Evolutionary conservation across 2,329 filamentous ascomycete species (phyloP).

Genomic region (Aspergillus sp.): DNA sequence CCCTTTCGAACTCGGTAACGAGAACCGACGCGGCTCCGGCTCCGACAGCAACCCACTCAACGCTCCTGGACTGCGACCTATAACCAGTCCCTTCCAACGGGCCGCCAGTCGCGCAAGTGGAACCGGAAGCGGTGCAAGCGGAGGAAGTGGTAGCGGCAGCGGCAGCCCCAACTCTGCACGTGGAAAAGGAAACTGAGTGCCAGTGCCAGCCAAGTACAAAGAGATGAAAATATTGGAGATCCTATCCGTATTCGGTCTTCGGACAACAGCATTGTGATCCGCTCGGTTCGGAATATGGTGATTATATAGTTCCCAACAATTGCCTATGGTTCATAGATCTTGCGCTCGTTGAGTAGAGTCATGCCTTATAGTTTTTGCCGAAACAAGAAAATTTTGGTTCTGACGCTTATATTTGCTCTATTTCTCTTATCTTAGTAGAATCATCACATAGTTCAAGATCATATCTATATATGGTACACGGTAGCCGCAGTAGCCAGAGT

Average conservation of each 20-base stretch:
- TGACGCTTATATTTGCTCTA: neutral
- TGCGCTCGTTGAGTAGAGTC: conserved; percentile 14
- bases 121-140: conserved; percentile 44
- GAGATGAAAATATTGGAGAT: conserved; percentile 8
- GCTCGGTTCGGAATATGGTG: neutral
- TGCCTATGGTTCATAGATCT: conserved; percentile 11
- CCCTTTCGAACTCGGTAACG: conserved; percentile 29
- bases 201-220: neutral
- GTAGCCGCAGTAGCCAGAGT: neutral
- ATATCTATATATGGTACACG: neutral
- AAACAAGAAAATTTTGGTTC: conserved; percentile 12
- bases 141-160: conserved; percentile 42
- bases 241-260: neutral
- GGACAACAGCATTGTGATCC: neutral
- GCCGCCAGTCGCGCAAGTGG: conserved; percentile 52
- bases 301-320: conserved; percentile 6
- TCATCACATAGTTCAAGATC: neutral
- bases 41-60: conserved; percentile 35
- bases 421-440: neutral
- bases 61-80: conserved; percentile 35
- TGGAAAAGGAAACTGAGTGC: conserved; percentile 30
- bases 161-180: conserved; percentile 41
- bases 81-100: conserved; percentile 40
- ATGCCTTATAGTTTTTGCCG: conserved; percentile 5
- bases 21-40: conserved; percentile 31